Evolutionary conservation across 2,329 filamentous ascomycete genomes (phyloP), one percentile per base, ranked within the genome.

Genomic region (Xylaria digitata): DNA sequence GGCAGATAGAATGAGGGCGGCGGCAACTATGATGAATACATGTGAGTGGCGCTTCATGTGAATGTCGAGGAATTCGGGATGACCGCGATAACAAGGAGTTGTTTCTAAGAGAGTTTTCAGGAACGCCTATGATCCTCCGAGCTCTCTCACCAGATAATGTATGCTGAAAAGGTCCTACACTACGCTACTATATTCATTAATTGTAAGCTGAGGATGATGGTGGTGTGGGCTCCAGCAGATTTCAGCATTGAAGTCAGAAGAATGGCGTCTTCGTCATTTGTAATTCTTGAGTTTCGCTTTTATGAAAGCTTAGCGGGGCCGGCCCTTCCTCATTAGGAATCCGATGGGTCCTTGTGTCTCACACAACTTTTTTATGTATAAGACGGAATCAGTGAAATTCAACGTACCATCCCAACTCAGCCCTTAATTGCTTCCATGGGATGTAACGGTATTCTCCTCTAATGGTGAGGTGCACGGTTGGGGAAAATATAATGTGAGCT

Each of bases 321-420:
- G 56, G 61, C 56, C 43, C 61, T 67, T 64, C 65, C 65, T 32
- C 30, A 61, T 64, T 48, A 1, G 65, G 61, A 57, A 53, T 19
- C 65, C 61, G 50, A 64, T 19, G 11, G 19, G 19, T 45, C 7
- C 48, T 37, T 34, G 32, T 55, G 42, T 15, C 34, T 26, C 30
- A 54, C 54, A 63, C 32, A 63, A 60, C 6, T 43, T 23, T 58
- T 59, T 40, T 26, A 57, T 57, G 53, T 45, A 34, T n/a, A 40
- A n/a, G 26, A 26, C 26, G 26, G 1, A 26, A 26, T 5, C 5
- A 26, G 26, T 26, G 26, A 26, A 26, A 3, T 5, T 5, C 26
- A 26, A 26, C 5, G 26, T 26, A 26, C 26, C 26, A 26, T 26
- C 26, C 5, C 26, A 26, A 26, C 26, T 26, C 26, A 26, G 26